These are phyloP conservation scores for Phytopythium sindhum DNA, from an alignment of 352 stramenopile species.

Conservation along the genomic window DNA sequence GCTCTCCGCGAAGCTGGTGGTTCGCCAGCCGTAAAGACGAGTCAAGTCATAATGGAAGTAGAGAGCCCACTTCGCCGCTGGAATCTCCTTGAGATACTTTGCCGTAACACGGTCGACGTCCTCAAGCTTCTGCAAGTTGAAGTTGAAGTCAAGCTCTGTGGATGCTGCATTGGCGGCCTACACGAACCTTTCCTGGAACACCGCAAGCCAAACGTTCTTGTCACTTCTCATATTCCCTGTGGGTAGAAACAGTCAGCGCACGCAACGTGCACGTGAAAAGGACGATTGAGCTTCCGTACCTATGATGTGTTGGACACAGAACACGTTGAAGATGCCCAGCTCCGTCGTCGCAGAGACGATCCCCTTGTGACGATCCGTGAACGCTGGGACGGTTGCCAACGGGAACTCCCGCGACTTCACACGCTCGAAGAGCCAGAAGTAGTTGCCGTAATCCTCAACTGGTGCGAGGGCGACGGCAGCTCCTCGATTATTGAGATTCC, in stretches of 20 bases:
- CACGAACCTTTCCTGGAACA: constrained; percentile 13
- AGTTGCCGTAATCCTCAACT: constrained; percentile 11
- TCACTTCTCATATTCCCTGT: constrained; percentile 7
- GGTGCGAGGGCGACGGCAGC: constrained; percentile 13
- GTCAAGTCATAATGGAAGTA: constrained; percentile 9
- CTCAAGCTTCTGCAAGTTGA: constrained; percentile 1
- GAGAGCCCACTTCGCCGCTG: constrained; percentile 2
- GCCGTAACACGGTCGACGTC: constrained; percentile 1
- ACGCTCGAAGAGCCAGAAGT: constrained; percentile 17
- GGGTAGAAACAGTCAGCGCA: constrained; percentile 3
- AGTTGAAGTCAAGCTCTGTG: constrained; percentile 6
- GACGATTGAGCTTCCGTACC: no score
- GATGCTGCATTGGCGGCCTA: constrained; percentile 9
- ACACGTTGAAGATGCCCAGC: constrained; percentile 14
- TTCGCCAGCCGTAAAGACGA: constrained; percentile 8
- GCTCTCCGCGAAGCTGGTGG: constrained; percentile 16
- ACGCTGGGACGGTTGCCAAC: constrained; percentile 6
- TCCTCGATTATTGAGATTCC: constrained; percentile 18
- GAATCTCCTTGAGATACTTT: constrained; percentile 3
- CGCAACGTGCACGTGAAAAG: not conserved
- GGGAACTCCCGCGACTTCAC: constrained; percentile 10
- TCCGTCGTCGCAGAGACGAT: constrained; percentile 6
- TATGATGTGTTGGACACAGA: constrained; percentile 18
- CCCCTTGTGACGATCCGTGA: constrained; percentile 16
- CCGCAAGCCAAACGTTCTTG: constrained; percentile 4